phyloP scores from a whole-genome alignment of 805 yeast genomes.

The Saccharomycopsis microspora region DNA sequence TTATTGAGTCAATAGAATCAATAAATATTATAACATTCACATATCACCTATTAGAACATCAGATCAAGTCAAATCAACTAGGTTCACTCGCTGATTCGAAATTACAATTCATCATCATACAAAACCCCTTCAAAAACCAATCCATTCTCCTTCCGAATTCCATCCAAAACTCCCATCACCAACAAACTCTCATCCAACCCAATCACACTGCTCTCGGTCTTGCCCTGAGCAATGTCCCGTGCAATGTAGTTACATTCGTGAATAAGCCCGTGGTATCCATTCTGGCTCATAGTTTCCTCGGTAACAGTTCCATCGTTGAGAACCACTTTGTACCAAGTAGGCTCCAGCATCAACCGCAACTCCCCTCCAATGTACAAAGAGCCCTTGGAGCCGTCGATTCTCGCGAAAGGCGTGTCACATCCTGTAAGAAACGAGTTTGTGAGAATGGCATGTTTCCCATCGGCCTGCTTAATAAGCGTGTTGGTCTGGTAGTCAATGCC shows the following conservation, averaged over 20 bases:
- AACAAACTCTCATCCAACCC: conserved; percentile 36
- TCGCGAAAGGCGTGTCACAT: conserved; percentile 1
- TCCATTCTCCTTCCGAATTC: conserved; percentile 31
- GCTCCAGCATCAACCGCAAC: conserved; percentile 16
- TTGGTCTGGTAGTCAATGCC: conserved; percentile 33
- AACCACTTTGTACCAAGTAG: conserved; percentile 23
- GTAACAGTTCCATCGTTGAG: conserved; percentile 20
- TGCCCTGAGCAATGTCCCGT: conserved; percentile 30
- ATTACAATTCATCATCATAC: conserved; percentile 6
- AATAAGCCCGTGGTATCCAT: conserved; percentile 37
- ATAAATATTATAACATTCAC: not conserved
- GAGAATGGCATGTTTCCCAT: conserved; percentile 31
- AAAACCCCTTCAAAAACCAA: conserved; percentile 27
- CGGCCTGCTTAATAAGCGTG: conserved; percentile 27
- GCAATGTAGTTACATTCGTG: conserved; percentile 48
- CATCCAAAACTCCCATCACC: conserved; percentile 39
- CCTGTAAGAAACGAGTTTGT: conserved; percentile 19
- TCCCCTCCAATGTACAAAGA: conserved; percentile 15
- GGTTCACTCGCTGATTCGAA: too few relatives aligned
- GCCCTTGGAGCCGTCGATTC: conserved; percentile 11
- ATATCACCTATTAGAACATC: too few relatives aligned
- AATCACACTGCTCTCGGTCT: conserved; percentile 25
- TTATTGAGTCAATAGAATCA: not conserved
- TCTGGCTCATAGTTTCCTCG: conserved; percentile 23
- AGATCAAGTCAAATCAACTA: too few relatives aligned